Conservation (phyloP, 2,329 filamentous ascomycete species). For the Malbranchea zuffiana region DNA sequence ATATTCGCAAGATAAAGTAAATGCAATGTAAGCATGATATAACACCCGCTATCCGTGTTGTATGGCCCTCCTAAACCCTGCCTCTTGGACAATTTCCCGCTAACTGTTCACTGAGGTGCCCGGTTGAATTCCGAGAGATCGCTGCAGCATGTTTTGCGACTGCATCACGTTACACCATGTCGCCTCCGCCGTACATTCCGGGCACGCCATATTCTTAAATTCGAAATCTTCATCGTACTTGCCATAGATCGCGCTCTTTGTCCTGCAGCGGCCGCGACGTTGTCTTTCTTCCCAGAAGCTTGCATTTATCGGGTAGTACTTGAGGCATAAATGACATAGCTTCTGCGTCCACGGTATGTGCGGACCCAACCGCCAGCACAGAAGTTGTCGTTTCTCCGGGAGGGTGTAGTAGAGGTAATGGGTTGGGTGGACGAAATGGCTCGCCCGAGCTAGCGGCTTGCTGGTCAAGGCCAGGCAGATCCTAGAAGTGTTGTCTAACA, state of each 20-base stretch:
- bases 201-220: constrained; percentile 11
- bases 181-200: constrained; percentile 12
- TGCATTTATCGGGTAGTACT: constrained; percentile 10
- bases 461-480: constrained; percentile 11
- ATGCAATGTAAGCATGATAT: background rate
- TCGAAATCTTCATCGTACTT: constrained; percentile 8
- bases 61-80: background rate
- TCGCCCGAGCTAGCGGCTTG: constrained; percentile 9
- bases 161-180: constrained; percentile 7
- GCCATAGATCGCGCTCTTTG: constrained; percentile 11
- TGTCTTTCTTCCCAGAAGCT: constrained; percentile 10
- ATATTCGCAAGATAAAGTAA: background rate
- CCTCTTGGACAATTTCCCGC: too few relatives aligned
- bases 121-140: background rate
- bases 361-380: constrained; percentile 10
- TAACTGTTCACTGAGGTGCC: too few relatives aligned
- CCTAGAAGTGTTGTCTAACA: constrained; percentile 8
- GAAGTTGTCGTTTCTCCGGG: constrained; percentile 7
- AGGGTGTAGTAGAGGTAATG: constrained; percentile 8
- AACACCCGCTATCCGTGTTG: background rate
- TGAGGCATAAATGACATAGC: constrained; percentile 11
- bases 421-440: constrained; percentile 1
- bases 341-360: constrained; percentile 5
- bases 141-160: constrained; percentile 8
- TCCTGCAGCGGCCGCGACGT: constrained; percentile 4